Conservation (phyloP, 352 stramenopile species). For the Plasmopara muralis region DNA sequence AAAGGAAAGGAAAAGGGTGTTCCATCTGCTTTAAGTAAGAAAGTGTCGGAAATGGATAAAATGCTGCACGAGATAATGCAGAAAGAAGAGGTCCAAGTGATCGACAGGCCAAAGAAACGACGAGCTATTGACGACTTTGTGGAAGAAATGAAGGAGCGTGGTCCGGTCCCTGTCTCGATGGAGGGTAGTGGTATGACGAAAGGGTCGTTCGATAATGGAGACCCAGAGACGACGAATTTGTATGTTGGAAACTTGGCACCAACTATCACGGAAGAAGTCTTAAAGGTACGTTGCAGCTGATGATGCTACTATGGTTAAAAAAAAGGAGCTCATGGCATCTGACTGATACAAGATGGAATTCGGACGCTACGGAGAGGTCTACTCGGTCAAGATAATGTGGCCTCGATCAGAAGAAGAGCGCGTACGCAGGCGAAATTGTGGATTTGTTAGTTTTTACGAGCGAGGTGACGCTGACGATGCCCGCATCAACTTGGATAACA, state of each 20-base stretch:
- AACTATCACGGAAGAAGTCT: conserved; percentile 88
- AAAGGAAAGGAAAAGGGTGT: conserved; percentile 14
- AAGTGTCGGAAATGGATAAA: conserved; percentile 56
- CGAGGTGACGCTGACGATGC: conserved; percentile 80
- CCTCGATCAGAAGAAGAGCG: conserved; percentile 92
- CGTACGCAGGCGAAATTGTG: conserved; percentile 83
- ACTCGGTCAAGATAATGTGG: conserved; percentile 98
- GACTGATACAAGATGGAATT: conserved; percentile 56
- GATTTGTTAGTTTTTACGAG: conserved; percentile 94
- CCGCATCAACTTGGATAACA: conserved; percentile 55
- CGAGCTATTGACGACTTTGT: conserved; percentile 86
- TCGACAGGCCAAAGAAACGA: conserved; percentile 33
- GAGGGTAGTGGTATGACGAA: conserved; percentile 22
- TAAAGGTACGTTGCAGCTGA: conserved; percentile 38
- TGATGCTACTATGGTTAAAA: neutral
- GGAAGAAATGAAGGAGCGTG: conserved; percentile 82
- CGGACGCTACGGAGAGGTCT: conserved; percentile 85
- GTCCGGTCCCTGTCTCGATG: conserved; percentile 19
- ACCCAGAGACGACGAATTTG: conserved; percentile 89
- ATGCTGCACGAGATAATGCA: conserved; percentile 72
- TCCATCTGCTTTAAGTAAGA: conserved; percentile 12
- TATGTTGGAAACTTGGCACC: conserved; percentile 93
- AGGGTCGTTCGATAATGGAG: conserved; percentile 81
- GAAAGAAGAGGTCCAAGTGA: conserved; percentile 24
- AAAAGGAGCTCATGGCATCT: conserved; percentile 5